Evolutionary conservation across 2,329 filamentous ascomycete species (phyloP).

Genomic region (Talaromyces sp.): DNA sequence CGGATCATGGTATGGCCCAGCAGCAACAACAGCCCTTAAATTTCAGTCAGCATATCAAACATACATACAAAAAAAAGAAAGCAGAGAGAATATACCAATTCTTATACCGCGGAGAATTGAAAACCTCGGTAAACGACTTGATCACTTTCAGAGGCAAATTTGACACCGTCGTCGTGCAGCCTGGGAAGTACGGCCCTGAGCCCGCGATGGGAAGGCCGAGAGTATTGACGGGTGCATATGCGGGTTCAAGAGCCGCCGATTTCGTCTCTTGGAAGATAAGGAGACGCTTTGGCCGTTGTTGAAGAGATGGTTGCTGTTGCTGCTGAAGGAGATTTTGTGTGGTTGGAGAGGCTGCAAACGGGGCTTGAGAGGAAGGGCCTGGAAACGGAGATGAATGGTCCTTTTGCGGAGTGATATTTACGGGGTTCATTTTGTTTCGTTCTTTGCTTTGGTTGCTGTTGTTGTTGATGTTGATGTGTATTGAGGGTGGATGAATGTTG

Average conservation of each 20-base stretch:
- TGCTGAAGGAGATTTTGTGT: neutral
- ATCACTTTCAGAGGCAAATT: constrained; percentile 29
- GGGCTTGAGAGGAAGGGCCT: neutral
- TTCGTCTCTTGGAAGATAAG: constrained; percentile 33
- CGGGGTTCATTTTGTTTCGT: neutral
- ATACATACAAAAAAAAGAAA: neutral
- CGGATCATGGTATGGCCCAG: constrained; percentile 30
- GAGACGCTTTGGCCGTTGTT: constrained; percentile 18
- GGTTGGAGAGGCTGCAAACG: neutral
- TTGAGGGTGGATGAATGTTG: neutral
- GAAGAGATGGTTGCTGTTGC: constrained; percentile 4
- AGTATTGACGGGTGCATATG: constrained; percentile 31
- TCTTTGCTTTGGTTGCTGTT: neutral
- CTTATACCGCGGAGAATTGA: constrained; percentile 33
- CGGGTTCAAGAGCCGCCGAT: constrained; percentile 22
- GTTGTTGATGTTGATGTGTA: too few species aligned
- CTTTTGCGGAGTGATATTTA: neutral
- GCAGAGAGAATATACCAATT: constrained; percentile 21
- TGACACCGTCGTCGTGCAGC: constrained; percentile 15
- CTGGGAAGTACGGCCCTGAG: constrained; percentile 21
- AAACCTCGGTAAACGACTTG: constrained; percentile 33
- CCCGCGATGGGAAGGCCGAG: constrained; percentile 29
- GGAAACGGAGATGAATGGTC: neutral
- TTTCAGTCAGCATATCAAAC: neutral
- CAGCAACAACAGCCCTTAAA: constrained; percentile 26